Evolutionary conservation across 2,329 filamentous ascomycete species (phyloP).

Genomic region (Aspergillus felis): DNA sequence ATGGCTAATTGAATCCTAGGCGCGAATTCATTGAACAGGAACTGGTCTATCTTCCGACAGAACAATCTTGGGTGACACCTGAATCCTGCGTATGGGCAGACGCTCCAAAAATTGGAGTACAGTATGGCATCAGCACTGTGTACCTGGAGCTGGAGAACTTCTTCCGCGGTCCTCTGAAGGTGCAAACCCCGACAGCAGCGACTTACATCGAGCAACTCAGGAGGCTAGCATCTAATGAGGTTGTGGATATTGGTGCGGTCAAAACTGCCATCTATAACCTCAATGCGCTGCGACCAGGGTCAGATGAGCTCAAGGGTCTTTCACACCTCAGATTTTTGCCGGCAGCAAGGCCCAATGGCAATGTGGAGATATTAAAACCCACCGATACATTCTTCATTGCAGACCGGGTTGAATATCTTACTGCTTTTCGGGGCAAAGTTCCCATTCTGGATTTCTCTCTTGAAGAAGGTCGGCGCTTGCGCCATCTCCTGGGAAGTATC

Average conservation of each 20-base stretch:
- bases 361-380: neutral
- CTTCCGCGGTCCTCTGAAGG: neutral
- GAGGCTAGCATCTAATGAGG: neutral
- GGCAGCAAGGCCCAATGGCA: neutral
- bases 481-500: neutral
- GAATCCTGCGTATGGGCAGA: slow-evolving; percentile 1
- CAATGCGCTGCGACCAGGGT: too few relatives aligned
- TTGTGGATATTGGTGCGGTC: neutral
- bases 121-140: neutral
- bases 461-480: neutral
- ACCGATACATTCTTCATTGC: slow-evolving; percentile 2
- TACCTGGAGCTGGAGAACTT: slow-evolving; percentile 3
- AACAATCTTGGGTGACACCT: neutral
- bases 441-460: slow-evolving; percentile 1
- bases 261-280: too few relatives aligned
- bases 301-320: too few relatives aligned
- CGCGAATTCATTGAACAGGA: too few relatives aligned
- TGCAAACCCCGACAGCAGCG: neutral
- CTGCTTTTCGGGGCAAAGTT: neutral
- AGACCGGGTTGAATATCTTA: neutral
- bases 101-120: neutral
- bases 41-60: neutral
- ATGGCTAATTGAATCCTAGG: too few relatives aligned
- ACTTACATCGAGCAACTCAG: slow-evolving; percentile 1
- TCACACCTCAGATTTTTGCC: neutral